Evolutionary conservation across 2,329 filamentous ascomycete genomes (phyloP), one percentile per base, ranked within the genome.

Genomic region (Neoarthrinium moseri): DNA sequence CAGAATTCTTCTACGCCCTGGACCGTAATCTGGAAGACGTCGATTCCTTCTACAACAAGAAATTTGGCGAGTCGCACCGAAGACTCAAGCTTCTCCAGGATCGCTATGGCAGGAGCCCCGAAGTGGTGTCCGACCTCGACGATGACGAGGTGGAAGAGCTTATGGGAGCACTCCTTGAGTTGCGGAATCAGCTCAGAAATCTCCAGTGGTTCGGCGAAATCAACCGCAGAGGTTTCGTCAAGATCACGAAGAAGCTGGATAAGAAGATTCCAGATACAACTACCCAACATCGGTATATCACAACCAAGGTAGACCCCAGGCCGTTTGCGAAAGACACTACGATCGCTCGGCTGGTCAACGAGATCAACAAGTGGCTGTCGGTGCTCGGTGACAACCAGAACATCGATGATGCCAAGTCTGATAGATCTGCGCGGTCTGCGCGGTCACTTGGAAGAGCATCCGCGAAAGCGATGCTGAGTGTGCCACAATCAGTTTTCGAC

Each of bases 171-270:
- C 74, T 99, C 41, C 79, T 97, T 24, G 94, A 99, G 68, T 76
- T 97, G 49, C 83, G 94, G 47, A 86, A 85, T 43, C 89, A 95
- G 62, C 71, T 97, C 55, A 81, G 94, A 49, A 97, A 97, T 60
- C 74, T 99, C 43, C 89, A 95, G 66, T 97, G 91, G 91, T 99
- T 97, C 64, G 92, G 91, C 40, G 92, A 97, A 69, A 92, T 97
- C 60, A 99, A 99, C 66, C 83, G 91, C 43, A 80, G 89, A 53
- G 94, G 94, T 2, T 99, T 99, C 61, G 83, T 95, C 65, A 99
- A 99, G 72, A 99, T 99, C 66, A 96, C 94, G 42, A 99, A 99
- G 74, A 99, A 99, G 70, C 74, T 96, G 36, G 94, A 99, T 70
- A 99, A 99, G 72, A 96, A 95, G 71, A 81, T 96, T 3, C 78